Evolutionary conservation across 345 rosid genomes (phyloP).

Genomic region (Raphanus sativus): DNA sequence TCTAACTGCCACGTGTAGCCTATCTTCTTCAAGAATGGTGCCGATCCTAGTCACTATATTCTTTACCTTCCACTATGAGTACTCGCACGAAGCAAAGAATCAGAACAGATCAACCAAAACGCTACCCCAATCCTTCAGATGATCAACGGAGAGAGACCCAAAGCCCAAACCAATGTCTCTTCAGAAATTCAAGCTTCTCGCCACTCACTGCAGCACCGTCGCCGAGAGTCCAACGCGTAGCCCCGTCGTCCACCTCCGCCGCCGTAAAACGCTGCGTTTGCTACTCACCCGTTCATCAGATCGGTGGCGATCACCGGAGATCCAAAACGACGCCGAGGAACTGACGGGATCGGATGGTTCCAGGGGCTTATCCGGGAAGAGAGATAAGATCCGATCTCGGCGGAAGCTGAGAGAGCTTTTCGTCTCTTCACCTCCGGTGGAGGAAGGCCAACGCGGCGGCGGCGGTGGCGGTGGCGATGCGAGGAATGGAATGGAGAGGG

Average conservation of each 20-base stretch:
- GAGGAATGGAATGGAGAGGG: constrained; percentile 37
- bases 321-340: constrained; percentile 27
- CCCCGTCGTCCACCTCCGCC: constrained; percentile 85
- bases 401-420: constrained; percentile 75
- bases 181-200: constrained; percentile 81
- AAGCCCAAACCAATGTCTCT: constrained; percentile 45
- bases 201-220: constrained; percentile 79
- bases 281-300: constrained; percentile 59
- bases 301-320: constrained; percentile 43
- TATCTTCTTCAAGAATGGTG: constrained; percentile 40
- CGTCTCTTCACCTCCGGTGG: constrained; percentile 73
- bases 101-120: background rate
- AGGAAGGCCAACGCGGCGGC: constrained; percentile 38
- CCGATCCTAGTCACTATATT: constrained; percentile 25
- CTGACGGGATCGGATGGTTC: constrained; percentile 33
- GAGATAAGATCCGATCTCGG: constrained; percentile 46
- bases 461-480: constrained; percentile 16
- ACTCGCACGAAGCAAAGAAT: constrained; percentile 24
- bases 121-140: background rate
- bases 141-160: background rate
- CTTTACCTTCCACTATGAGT: constrained; percentile 15
- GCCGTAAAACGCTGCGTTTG: constrained; percentile 87
- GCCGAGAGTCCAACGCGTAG: constrained; percentile 76
- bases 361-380: constrained; percentile 20
- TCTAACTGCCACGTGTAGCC: constrained; percentile 41